Evolutionary conservation across 495 filamentous ascomycete genomes (phyloP).

Genomic region (Tuber magnatum): DNA sequence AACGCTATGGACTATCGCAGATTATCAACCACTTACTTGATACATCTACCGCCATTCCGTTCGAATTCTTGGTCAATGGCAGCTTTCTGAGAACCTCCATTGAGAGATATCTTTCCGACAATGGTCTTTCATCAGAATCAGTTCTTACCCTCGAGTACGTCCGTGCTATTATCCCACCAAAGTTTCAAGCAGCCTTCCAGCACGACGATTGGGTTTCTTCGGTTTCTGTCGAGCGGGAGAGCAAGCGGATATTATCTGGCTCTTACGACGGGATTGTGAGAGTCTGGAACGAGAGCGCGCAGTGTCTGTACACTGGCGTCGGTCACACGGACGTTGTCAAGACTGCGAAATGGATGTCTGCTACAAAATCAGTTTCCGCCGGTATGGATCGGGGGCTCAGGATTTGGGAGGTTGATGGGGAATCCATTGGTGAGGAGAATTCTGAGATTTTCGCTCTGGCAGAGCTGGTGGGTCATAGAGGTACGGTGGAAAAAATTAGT

Average conservation of each 20-base stretch:
- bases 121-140: constrained; percentile 81
- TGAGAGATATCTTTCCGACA: constrained; percentile 75
- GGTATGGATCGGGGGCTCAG: constrained; percentile 75
- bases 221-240: constrained; percentile 66
- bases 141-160: constrained; percentile 87
- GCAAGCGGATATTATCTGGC: constrained; percentile 65
- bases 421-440: constrained; percentile 53
- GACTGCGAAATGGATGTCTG: constrained; percentile 51
- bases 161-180: constrained; percentile 76
- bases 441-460: constrained; percentile 65
- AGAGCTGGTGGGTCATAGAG: constrained; percentile 80
- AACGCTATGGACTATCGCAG: constrained; percentile 82
- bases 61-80: constrained; percentile 93
- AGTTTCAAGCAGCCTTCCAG: constrained; percentile 77
- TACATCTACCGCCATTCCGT: constrained; percentile 70
- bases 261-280: constrained; percentile 82
- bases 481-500: constrained; percentile 64
- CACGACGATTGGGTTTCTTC: constrained; percentile 94
- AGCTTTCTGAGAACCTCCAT: constrained; percentile 79
- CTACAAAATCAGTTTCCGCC: constrained; percentile 59
- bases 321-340: constrained; percentile 73
- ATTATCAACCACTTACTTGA: constrained; percentile 87
- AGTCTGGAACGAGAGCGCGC: constrained; percentile 80
- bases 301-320: constrained; percentile 66
- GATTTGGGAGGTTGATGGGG: constrained; percentile 68